phyloP scores from a whole-genome alignment of 352 stramenopile genomes.

The Pythium aristosporum region DNA sequence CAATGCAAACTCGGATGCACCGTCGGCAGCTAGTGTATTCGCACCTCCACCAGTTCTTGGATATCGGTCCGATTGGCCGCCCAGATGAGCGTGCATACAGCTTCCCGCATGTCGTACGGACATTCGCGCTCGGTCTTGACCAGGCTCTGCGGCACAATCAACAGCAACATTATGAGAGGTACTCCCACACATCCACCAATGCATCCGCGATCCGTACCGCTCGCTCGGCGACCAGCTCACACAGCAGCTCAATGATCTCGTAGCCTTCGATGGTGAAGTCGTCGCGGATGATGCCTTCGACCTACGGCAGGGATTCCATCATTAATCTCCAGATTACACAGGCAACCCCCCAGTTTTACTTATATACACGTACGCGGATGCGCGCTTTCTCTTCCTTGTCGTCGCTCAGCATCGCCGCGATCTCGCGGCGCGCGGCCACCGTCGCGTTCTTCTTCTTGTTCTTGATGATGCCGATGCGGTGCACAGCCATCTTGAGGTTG shows the following conservation, averaged over 20 bases:
- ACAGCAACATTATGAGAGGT: background rate
- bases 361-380: conserved; percentile 79
- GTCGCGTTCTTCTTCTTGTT: conserved; percentile 90
- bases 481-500: conserved; percentile 92
- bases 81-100: conserved; percentile 94
- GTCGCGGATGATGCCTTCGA: conserved; percentile 93
- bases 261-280: conserved; percentile 96
- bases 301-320: conserved; percentile 33
- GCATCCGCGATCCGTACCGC: conserved; percentile 37
- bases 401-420: conserved; percentile 76
- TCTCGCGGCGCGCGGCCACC: conserved; percentile 70
- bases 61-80: conserved; percentile 90
- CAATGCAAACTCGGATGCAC: too few relatives aligned
- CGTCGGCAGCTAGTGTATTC: background rate
- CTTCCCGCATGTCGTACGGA: conserved; percentile 92
- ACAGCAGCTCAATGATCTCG: conserved; percentile 94
- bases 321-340: background rate
- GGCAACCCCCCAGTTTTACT: background rate
- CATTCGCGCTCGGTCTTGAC: conserved; percentile 91
- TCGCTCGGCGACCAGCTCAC: conserved; percentile 91
- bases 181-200: background rate
- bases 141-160: conserved; percentile 51
- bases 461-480: conserved; percentile 89
- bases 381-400: conserved; percentile 93
- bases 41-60: conserved; percentile 89